phyloP scores from a whole-genome alignment of 352 stramenopile genomes.

The Globisporangium barbulae region DNA sequence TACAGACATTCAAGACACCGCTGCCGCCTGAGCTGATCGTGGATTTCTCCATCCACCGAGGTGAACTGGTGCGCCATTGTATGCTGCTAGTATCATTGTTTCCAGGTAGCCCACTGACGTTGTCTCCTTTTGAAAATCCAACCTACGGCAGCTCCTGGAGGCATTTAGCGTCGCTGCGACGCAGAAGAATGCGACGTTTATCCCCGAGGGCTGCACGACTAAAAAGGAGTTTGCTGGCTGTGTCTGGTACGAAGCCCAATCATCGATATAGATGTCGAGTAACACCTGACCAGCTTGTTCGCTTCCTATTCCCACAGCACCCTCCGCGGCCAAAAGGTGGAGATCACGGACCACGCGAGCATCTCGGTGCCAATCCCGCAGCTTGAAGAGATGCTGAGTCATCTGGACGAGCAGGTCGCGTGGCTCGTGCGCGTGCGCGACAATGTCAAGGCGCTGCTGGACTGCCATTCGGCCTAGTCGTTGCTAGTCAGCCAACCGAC shows the following conservation, averaged over 20 bases:
- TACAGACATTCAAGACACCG: conserved; percentile 63
- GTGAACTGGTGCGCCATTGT: conserved; percentile 48
- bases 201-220: conserved; percentile 60
- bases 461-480: conserved; percentile 48
- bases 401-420: conserved; percentile 59
- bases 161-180: conserved; percentile 57
- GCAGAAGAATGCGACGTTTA: conserved; percentile 46
- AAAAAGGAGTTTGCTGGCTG: conserved; percentile 80
- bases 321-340: conserved; percentile 73
- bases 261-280: neutral
- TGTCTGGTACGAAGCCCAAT: conserved; percentile 48
- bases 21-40: conserved; percentile 73
- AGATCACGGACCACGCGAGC: conserved; percentile 76
- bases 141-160: conserved; percentile 60
- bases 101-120: neutral
- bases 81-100: too few relatives aligned
- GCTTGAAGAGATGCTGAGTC: conserved; percentile 74
- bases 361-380: conserved; percentile 67
- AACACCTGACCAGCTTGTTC: neutral
- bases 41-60: conserved; percentile 81
- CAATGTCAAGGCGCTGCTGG: conserved; percentile 69
- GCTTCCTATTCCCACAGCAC: conserved; percentile 23
- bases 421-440: conserved; percentile 68
- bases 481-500: neutral
- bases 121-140: neutral